Evolutionary conservation across 2,329 filamentous ascomycete genomes (phyloP).

Genomic region (Atkinsonella texensis): DNA sequence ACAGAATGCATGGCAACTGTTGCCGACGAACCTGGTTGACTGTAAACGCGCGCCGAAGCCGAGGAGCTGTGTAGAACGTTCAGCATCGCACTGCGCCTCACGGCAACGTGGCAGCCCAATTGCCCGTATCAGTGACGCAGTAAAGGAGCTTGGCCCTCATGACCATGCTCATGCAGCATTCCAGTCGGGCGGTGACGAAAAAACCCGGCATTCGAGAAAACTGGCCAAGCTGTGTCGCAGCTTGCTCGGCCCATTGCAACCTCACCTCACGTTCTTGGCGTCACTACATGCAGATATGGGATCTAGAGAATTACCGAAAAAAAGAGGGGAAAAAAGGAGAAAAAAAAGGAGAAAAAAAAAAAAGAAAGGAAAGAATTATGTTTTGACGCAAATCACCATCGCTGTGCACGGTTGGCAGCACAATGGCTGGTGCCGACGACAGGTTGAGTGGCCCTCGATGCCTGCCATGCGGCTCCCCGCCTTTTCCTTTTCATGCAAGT

Average conservation of each 20-base stretch:
- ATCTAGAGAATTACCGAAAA: neutral
- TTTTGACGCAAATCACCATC: neutral
- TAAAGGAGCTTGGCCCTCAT: neutral
- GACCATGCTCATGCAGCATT: neutral
- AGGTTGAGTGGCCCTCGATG: neutral
- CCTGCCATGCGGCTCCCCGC: constrained; percentile 5
- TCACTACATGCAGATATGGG: neutral
- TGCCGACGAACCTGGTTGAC: neutral
- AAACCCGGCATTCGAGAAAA: neutral
- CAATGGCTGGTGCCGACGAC: neutral
- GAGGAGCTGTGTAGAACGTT: neutral
- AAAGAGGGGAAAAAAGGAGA: no score
- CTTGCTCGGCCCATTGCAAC: neutral
- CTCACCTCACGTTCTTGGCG: neutral
- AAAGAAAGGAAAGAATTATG: neutral
- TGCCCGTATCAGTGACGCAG: neutral
- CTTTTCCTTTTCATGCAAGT: constrained; percentile 5
- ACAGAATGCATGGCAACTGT: constrained; percentile 3
- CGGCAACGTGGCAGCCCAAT: constrained; percentile 6
- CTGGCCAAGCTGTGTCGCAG: neutral
- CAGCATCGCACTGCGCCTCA: neutral
- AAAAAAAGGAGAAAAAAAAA: no score
- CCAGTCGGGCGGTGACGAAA: neutral
- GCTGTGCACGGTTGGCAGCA: neutral
- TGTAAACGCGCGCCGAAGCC: neutral